Evolutionary conservation across 140 eudicot species (phyloP).

Genomic region (Cichorium intybus): DNA sequence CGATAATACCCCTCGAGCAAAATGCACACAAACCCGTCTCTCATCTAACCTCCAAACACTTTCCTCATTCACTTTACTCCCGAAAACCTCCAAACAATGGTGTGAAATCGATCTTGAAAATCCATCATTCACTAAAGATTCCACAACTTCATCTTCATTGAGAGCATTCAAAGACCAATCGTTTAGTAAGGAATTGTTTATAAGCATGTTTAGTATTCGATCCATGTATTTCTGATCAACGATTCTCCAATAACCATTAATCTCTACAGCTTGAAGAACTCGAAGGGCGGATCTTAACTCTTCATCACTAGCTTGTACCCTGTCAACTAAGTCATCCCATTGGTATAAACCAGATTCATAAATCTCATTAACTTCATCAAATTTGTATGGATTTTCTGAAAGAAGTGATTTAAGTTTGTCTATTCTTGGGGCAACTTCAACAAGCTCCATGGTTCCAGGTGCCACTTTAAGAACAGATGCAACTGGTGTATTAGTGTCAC

Average conservation of each 20-base stretch:
- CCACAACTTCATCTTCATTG: constrained; percentile 56
- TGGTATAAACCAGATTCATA: constrained; percentile 46
- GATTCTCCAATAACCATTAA: constrained; percentile 79
- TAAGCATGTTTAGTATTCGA: constrained; percentile 50
- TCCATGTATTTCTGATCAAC: constrained; percentile 67
- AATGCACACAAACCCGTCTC: constrained; percentile 66
- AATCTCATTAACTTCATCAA: constrained; percentile 47
- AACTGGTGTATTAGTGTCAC: constrained; percentile 16
- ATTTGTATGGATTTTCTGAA: constrained; percentile 59
- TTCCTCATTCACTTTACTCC: constrained; percentile 34
- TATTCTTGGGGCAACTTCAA: constrained; percentile 81
- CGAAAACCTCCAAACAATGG: constrained; percentile 74
- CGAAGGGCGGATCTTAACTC: constrained; percentile 60
- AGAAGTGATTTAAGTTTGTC: constrained; percentile 78
- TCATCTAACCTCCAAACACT: constrained; percentile 62
- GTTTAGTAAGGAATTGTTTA: constrained; percentile 54
- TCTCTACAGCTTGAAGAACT: constrained; percentile 69
- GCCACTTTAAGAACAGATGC: constrained; percentile 77
- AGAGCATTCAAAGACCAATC: constrained; percentile 76
- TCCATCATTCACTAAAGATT: constrained; percentile 59
- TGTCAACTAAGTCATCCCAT: constrained; percentile 71
- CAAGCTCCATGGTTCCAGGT: constrained; percentile 83
- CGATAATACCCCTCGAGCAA: constrained; percentile 58
- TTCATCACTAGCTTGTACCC: constrained; percentile 87
- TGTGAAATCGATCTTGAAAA: constrained; percentile 43